Conservation (phyloP, 495 filamentous ascomycete species). For the Paragyromitra xinjiangensis region DNA sequence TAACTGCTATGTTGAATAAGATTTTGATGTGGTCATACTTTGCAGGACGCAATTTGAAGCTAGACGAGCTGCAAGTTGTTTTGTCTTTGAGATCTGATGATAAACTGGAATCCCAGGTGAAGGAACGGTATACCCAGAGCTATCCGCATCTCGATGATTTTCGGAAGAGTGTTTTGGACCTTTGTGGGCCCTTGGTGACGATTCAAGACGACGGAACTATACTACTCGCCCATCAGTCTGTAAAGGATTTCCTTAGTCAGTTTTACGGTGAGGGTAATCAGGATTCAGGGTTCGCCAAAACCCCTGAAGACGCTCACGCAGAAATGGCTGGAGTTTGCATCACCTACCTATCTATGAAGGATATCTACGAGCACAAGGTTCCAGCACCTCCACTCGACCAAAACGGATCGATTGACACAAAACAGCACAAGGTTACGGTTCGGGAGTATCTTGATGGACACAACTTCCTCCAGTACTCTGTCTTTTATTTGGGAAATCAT, state of each 20-base stretch:
- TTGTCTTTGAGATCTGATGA: neutral
- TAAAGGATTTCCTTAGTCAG: slow-evolving; percentile 11
- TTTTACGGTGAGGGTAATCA: neutral
- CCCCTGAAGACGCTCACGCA: neutral
- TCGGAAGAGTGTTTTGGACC: slow-evolving; percentile 5
- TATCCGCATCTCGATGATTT: neutral
- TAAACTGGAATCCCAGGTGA: neutral
- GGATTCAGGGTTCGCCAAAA: neutral
- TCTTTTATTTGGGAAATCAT: slow-evolving; percentile 16
- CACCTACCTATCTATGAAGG: slow-evolving; percentile 9
- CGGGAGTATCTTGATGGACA: slow-evolving; percentile 1
- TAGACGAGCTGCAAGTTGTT: slow-evolving; percentile 16
- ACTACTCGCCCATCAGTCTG: slow-evolving; percentile 14
- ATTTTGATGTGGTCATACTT: slow-evolving; percentile 27
- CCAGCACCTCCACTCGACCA: neutral
- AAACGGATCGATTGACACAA: slow-evolving; percentile 11
- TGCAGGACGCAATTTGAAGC: slow-evolving; percentile 15
- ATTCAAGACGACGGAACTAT: slow-evolving; percentile 8
- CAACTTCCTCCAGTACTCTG: slow-evolving; percentile 13
- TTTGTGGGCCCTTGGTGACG: slow-evolving; percentile 5
- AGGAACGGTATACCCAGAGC: neutral
- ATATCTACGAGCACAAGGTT: slow-evolving; percentile 1
- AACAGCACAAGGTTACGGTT: neutral
- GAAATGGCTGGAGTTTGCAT: slow-evolving; percentile 28
- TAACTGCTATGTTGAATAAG: neutral